Evolutionary conservation across 345 rosid genomes (phyloP), one percentile per base, ranked within the genome.

Genomic region (Cochlearia excelsa): DNA sequence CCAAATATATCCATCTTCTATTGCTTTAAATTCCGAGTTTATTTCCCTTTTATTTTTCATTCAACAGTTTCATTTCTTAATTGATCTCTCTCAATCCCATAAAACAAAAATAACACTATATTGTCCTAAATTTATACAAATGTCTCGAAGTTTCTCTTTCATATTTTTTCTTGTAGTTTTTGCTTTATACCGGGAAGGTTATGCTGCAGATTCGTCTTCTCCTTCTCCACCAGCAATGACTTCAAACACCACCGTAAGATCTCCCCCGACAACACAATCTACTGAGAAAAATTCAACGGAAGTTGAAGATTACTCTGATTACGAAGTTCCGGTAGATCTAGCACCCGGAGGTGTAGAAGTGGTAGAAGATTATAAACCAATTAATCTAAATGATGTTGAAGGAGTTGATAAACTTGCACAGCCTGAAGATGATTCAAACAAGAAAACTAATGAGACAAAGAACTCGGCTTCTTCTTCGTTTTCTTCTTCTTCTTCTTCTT

Each of bases 261-360:
- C 60, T 45, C 48, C 54, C 26, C 54, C 69, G 3, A n/a, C 7
- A 42, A 0, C 47, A 55, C 39, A n/a, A n/a, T n/a, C 26, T n/a
- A 2, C 5, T 7, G 33, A 1, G 4, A 49, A 10, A 3, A 63
- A 49, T 61, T 10, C 35, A 43, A 56, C 59, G 34, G 11, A 10
- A 11, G 33, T 2, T 62, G 46, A 26, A 49, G 69, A 69, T 69
- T 63, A 69, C 38, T 54, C 69, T 0, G 74, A 70, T 33, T 70
- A 70, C 42, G 74, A 70, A 42, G 59, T 63, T 26, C 74, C 74
- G 6, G 4, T 7, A 3, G 16, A 63, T 62, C 28, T 70, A 35
- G 69, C 54, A 0, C 74, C 74, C 0, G 64, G 4, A 4, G 74
- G 74, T 7, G 64, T 56, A 2, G 59, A 63, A 46, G 26, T 70